These are phyloP conservation scores for Lophiostoma macrostomum DNA, from an alignment of 495 filamentous ascomycete genomes.

Conservation along the genomic window DNA sequence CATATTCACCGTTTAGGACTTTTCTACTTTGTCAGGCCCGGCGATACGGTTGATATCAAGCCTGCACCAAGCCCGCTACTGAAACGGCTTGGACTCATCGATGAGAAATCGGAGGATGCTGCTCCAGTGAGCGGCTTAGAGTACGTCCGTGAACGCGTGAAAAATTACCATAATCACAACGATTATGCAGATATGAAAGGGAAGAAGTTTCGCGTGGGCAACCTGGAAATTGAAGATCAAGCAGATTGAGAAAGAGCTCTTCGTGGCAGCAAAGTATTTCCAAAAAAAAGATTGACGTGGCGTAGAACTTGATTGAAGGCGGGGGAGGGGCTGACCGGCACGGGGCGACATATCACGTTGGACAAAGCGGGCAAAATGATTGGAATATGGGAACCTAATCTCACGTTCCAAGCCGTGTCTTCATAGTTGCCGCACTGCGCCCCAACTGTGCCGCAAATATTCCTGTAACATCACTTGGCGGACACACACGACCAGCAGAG, in stretches of 20 bases:
- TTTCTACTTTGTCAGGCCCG: constrained; percentile 41
- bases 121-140: constrained; percentile 42
- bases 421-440: too few relatives aligned
- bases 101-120: constrained; percentile 35
- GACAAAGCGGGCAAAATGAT: too few relatives aligned
- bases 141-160: constrained; percentile 49
- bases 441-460: too few relatives aligned
- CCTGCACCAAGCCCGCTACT: constrained; percentile 48
- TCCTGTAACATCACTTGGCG: too few relatives aligned
- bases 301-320: too few relatives aligned
- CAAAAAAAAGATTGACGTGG: not conserved
- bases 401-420: too few relatives aligned
- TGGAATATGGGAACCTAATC: too few relatives aligned
- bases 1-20: constrained; percentile 36
- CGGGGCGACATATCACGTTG: too few relatives aligned
- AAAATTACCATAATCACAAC: constrained; percentile 36
- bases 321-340: too few relatives aligned
- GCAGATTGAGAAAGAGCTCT: constrained; percentile 14
- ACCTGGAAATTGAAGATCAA: constrained; percentile 30
- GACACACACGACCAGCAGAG: too few relatives aligned
- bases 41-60: constrained; percentile 45
- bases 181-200: constrained; percentile 31
- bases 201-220: constrained; percentile 28
- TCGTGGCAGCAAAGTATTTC: not conserved
- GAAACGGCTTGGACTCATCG: constrained; percentile 46